Evolutionary conservation across 345 rosid genomes (phyloP).

Genomic region (Populus davidiana): DNA sequence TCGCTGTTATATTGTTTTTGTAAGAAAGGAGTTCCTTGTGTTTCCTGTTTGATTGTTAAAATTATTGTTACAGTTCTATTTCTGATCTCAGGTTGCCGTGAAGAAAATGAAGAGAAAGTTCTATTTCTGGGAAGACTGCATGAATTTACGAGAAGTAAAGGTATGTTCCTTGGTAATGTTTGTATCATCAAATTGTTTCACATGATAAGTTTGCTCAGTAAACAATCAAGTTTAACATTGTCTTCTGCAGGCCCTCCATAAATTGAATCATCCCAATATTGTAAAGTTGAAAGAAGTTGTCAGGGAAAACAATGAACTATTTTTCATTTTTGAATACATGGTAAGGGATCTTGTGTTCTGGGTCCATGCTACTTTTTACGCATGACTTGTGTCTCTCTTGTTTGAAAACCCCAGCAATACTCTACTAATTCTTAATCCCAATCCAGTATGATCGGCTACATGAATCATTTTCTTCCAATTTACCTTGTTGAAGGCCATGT

Average conservation of each 20-base stretch:
- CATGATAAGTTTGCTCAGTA: background rate
- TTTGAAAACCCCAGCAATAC: background rate
- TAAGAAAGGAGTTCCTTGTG: background rate
- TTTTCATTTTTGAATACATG: conserved; percentile 94
- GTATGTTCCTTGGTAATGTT: conserved; percentile 30
- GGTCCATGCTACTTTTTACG: background rate
- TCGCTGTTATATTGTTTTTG: background rate
- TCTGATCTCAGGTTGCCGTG: conserved; percentile 71
- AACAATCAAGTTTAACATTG: background rate
- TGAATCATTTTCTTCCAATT: background rate
- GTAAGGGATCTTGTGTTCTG: conserved; percentile 37
- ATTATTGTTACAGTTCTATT: background rate
- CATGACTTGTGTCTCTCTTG: background rate
- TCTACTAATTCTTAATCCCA: background rate
- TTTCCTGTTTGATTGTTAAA: background rate
- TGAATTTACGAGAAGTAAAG: conserved; percentile 89
- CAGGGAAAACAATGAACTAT: conserved; percentile 77
- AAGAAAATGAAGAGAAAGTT: conserved; percentile 95
- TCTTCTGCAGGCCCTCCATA: conserved; percentile 77
- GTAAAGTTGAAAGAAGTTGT: conserved; percentile 91
- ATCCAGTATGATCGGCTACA: background rate
- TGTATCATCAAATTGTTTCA: background rate
- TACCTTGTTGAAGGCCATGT: background rate
- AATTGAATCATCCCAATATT: conserved; percentile 77
- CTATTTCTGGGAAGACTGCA: conserved; percentile 88